A percentile compares a stretch with the other conserved stretches of the same genome.
These are phyloP conservation scores for Gossypium davidsonii DNA, from an alignment of 441 rosid genomes.

Conservation along the genomic window DNA sequence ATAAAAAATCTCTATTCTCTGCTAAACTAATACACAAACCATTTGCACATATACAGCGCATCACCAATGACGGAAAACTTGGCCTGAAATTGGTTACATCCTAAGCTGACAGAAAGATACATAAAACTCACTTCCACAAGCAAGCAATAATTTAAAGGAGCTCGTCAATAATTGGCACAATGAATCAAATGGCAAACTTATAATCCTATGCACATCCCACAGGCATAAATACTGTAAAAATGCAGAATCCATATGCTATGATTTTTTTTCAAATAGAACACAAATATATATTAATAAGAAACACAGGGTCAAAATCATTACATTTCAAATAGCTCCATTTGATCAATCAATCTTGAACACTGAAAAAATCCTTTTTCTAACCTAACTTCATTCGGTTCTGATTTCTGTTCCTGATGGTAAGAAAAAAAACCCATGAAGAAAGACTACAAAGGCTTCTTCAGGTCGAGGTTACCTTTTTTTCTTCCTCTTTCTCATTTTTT, in stretches of 20 bases:
- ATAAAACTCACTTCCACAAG: background rate
- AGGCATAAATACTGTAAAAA: background rate
- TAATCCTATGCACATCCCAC: background rate
- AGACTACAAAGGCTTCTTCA: constrained; percentile 16
- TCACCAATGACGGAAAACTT: background rate
- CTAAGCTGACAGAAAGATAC: background rate
- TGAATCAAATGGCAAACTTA: background rate
- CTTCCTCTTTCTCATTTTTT: background rate
- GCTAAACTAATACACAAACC: background rate
- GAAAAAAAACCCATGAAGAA: constrained; percentile 16
- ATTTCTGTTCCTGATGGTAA: constrained; percentile 17
- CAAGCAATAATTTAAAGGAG: background rate
- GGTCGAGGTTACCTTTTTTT: background rate
- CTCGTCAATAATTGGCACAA: background rate
- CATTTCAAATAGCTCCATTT: constrained; percentile 18
- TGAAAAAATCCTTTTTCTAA: constrained; percentile 16
- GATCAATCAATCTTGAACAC: constrained; percentile 16
- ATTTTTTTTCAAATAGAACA: constrained; percentile 10
- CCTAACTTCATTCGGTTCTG: constrained; percentile 11
- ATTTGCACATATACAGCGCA: background rate
- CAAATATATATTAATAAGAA: constrained; percentile 10
- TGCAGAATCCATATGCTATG: background rate
- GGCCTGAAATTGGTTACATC: background rate
- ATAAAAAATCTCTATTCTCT: too few species aligned
- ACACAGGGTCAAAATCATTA: constrained; percentile 18